Evolutionary conservation across 1,139 yeast genomes (phyloP), one percentile per base, ranked within the genome.

Genomic region (Scheffersomyces segobiensis): DNA sequence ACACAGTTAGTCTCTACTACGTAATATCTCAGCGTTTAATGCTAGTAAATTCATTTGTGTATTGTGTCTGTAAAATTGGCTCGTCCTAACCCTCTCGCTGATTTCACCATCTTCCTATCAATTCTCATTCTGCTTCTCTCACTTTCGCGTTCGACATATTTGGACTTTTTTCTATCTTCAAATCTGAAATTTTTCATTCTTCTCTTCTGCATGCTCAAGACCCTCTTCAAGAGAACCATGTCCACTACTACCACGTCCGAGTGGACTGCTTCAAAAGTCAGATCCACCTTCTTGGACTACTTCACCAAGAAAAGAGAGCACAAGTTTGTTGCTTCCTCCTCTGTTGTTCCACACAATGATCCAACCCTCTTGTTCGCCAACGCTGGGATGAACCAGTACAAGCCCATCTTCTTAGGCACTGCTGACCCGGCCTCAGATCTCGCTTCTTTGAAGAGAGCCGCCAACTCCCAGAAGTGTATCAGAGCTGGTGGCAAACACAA

Each of bases 401-500:
- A 95, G 77, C 97, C 98, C 21, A 93, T 95, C 66, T 95, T 95
- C 74, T 81, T 93, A 69, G 99, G 99, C 57, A 93, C 98, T 3
- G 98, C 92, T 53, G 98, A 96, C 67, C 99, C 99, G 50, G 81
- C 95, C 26, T 89, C 96, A 51, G 96, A 92, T 56, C 89, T 95
- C 68, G 89, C 92, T 67, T 81, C 81, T 63, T 82, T 95, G 75
- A 91, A 89, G 72, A 85, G 98, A 68, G 97, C 99, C 53, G 90
- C 85, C 68, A 95, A 95, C 81, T 92, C 98, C 18, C 99, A 95
- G 73, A 95, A 95, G 78, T 95, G 98, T 85, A 93, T 95, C 69
- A 88, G 99, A 79, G 99, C 99, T 50, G 99, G 99, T 75, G 99
- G 99, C 74, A 95, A 95, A 77, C 99, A 95, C 76, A 95, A 95